Evolutionary conservation across 768 basidiomycete species (phyloP).

Genomic region (Auriculariales sp.): DNA sequence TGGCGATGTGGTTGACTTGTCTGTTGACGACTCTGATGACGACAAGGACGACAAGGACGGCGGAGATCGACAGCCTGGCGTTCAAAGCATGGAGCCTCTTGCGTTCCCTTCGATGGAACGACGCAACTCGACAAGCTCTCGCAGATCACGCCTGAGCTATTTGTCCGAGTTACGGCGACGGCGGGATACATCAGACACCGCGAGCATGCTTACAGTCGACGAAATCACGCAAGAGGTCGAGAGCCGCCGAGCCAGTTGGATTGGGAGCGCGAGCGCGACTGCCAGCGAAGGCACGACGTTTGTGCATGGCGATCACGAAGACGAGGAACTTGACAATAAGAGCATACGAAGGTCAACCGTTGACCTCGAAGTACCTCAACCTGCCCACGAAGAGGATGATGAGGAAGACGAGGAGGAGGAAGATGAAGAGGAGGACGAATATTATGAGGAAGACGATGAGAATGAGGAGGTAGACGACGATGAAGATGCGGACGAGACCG

Average conservation of each 20-base stretch:
- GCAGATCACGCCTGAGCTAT: slow-evolving; percentile 46
- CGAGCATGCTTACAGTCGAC: slow-evolving; percentile 87
- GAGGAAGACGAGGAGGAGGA: slow-evolving; percentile 33
- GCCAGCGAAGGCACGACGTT: slow-evolving; percentile 54
- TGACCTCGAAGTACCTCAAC: not conserved
- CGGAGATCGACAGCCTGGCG: slow-evolving; percentile 64
- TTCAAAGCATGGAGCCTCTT: slow-evolving; percentile 64
- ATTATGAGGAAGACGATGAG: slow-evolving; percentile 17
- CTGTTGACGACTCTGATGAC: slow-evolving; percentile 24
- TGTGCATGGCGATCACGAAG: slow-evolving; percentile 38
- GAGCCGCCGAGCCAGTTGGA: slow-evolving; percentile 33
- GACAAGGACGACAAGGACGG: no score
- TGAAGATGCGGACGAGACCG: slow-evolving; percentile 30
- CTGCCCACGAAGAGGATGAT: slow-evolving; percentile 19
- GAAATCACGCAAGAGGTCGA: slow-evolving; percentile 96
- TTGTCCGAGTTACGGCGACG: slow-evolving; percentile 71
- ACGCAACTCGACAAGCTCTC: slow-evolving; percentile 29
- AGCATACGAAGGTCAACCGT: not conserved
- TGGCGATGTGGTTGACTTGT: slow-evolving; percentile 48
- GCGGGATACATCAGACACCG: slow-evolving; percentile 76
- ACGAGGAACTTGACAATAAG: slow-evolving; percentile 15
- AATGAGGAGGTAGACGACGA: slow-evolving; percentile 22
- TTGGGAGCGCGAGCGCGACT: slow-evolving; percentile 34
- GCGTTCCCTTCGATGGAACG: slow-evolving; percentile 25
- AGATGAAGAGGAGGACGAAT: slow-evolving; percentile 18